Percentiles rank a stretch among this genome's conserved stretches.
phyloP scores from a whole-genome alignment of 2,329 filamentous ascomycete genomes.

The Drechslerella coelobrocha region DNA sequence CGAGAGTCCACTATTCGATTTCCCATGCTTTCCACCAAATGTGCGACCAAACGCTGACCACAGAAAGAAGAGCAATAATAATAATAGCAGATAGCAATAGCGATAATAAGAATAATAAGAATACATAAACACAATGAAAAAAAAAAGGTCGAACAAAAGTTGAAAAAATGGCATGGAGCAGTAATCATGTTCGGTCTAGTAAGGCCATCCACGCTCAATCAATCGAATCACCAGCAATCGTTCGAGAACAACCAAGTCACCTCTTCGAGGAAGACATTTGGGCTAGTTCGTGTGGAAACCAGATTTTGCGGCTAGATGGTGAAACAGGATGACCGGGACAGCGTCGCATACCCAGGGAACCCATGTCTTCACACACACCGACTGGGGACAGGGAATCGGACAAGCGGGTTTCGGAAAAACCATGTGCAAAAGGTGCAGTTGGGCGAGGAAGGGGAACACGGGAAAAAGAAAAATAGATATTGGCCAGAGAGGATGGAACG shows the following conservation, averaged over 20 bases:
- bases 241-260: background rate
- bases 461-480: constrained; percentile 1
- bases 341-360: constrained; percentile 24
- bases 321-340: constrained; percentile 49
- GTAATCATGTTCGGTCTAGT: too few species aligned
- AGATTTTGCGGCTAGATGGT: constrained; percentile 49
- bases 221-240: background rate
- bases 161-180: too few species aligned
- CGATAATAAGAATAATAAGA: too few species aligned
- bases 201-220: too few species aligned
- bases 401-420: constrained; percentile 48
- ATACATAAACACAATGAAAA: too few species aligned
- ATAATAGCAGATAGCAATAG: too few species aligned
- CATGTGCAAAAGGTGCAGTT: constrained; percentile 20
- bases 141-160: too few species aligned
- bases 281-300: constrained; percentile 10
- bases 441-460: constrained; percentile 4
- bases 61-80: too few species aligned
- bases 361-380: constrained; percentile 35
- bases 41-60: too few species aligned
- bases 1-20: too few species aligned
- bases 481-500: background rate
- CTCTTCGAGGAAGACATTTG: constrained; percentile 1
- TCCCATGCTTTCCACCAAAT: background rate
- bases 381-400: constrained; percentile 20